Evolutionary conservation across 345 rosid genomes (phyloP), one percentile per base, ranked within the genome.

Genomic region (Eucalyptus guilfoylei): DNA sequence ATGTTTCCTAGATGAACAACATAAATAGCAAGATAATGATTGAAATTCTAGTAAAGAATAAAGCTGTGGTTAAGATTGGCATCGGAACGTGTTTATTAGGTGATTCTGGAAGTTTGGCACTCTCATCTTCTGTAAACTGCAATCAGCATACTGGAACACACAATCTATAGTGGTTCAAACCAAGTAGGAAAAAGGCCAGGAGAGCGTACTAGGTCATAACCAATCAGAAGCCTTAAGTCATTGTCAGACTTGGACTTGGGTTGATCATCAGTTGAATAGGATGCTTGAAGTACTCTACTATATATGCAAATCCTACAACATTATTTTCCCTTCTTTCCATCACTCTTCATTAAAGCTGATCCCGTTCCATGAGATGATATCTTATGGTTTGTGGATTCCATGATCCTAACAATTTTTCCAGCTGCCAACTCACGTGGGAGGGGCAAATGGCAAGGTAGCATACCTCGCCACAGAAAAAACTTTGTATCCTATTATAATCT

Each of bases 361-460:
- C 28, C 26, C 28, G 0, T 55, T 55, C 37, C 54, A 49, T 32
- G 17, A 30, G 23, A 8, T 3, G 30, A 13, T 49, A 15, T n/a
- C 23, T 49, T 81, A 76, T 49, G n/a, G 80, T 58, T 30, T 47
- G 47, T 13, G 8, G 17, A 30, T 60, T 72, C 23, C 42, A 50
- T 2, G 49, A 37, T 10, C 49, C 8, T 85, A 23, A 91, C 47
- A 49, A 83, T 50, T 88, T 72, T 93, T 90, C 14, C 94, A 96
- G 98, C 97, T 96, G 67, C 99, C 99, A 67, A 93, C 93, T 81
- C 95, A 94, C 93, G 5, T 96, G 99, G 93, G 90, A n/a, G 99
- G 99, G 42, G 99, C 98, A 72, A 97, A 96, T 91, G 99, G 99
- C 44, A 96, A 97, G 93, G 99, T 97, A 89, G 99, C 98, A 86